Evolutionary conservation across 1,139 yeast genomes (phyloP).

Genomic region (Suhomyces bokatorum): DNA sequence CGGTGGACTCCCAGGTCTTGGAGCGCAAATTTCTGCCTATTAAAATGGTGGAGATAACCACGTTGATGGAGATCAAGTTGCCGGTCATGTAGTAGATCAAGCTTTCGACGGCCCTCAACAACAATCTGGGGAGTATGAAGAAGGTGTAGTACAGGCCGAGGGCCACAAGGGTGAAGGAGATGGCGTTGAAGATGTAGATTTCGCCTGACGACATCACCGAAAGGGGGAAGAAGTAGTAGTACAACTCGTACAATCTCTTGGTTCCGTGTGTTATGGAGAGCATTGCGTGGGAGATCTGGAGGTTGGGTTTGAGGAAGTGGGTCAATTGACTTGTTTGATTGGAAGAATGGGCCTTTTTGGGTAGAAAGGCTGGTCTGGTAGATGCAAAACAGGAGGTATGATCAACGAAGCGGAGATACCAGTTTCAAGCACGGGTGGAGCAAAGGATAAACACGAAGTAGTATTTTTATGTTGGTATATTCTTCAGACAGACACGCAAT

Average conservation of each 20-base stretch:
- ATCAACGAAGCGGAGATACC: too few species aligned
- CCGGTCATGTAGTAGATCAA: slow-evolving; percentile 22
- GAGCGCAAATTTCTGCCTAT: slow-evolving; percentile 8
- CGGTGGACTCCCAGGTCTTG: slow-evolving; percentile 3
- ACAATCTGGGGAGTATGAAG: slow-evolving; percentile 18
- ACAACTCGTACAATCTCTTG: slow-evolving; percentile 22
- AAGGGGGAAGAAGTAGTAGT: slow-evolving; percentile 31
- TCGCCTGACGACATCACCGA: slow-evolving; percentile 32
- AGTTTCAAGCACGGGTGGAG: too few species aligned
- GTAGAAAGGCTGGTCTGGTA: too few species aligned
- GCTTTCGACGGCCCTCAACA: slow-evolving; percentile 18
- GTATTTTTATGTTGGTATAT: too few species aligned
- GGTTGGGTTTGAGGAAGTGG: not conserved
- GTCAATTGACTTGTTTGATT: not conserved
- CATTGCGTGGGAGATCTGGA: slow-evolving; percentile 1
- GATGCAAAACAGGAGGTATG: too few species aligned
- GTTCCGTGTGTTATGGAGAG: slow-evolving; percentile 2
- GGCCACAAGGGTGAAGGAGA: slow-evolving; percentile 18
- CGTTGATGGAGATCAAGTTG: slow-evolving; percentile 14
- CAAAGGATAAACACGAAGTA: too few species aligned
- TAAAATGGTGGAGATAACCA: slow-evolving; percentile 12
- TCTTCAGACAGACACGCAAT: too few species aligned
- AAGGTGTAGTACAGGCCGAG: slow-evolving; percentile 22
- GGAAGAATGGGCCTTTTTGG: too few species aligned
- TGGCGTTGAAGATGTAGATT: slow-evolving; percentile 20